Percentiles rank a stretch among this genome's conserved stretches.
Conservation (phyloP, 2,329 filamentous ascomycete genomes). For the Bipolaris victoriae region DNA sequence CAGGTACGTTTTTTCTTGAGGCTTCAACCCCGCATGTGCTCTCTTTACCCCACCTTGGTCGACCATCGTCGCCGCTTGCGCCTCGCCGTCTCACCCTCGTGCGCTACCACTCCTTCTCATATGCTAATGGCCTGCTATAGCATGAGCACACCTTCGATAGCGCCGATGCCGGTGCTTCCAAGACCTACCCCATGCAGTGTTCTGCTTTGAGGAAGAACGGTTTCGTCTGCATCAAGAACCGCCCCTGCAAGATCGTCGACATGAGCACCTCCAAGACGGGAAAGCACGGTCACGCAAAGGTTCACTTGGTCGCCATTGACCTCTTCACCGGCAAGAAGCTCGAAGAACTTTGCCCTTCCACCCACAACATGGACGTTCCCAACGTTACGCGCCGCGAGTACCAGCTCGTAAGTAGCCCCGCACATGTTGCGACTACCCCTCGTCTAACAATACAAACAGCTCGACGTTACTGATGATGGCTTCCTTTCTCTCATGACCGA, state of each 20-base stretch:
- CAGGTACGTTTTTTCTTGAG: conserved; percentile 59
- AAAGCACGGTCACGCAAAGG: conserved; percentile 99
- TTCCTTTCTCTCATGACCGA: conserved; percentile 95
- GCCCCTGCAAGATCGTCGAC: conserved; percentile 99
- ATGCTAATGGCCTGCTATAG: conserved; percentile 44
- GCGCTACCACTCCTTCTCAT: conserved; percentile 8
- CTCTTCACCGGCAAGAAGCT: conserved; percentile 99
- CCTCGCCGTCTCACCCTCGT: conserved; percentile 27
- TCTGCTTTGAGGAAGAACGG: conserved; percentile 99
- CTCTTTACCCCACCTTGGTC: conserved; percentile 48
- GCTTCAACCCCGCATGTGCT: conserved; percentile 30
- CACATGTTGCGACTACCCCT: conserved; percentile 5
- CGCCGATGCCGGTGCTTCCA: conserved; percentile 94
- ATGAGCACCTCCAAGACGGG: conserved; percentile 99
- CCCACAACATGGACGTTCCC: conserved; percentile 97
- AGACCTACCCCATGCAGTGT: conserved; percentile 98
- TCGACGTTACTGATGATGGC: conserved; percentile 91
- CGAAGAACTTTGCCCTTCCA: conserved; percentile 98
- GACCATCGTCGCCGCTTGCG: conserved; percentile 41
- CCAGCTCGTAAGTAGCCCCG: conserved; percentile 80
- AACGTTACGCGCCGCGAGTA: conserved; percentile 89
- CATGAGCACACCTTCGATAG: conserved; percentile 80
- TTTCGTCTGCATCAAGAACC: conserved; percentile 96
- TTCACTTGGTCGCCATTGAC: conserved; percentile 96
- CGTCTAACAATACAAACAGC: conserved; percentile 57